phyloP scores from a whole-genome alignment of 257 asterid species.

The Solanum chiquidenum region DNA sequence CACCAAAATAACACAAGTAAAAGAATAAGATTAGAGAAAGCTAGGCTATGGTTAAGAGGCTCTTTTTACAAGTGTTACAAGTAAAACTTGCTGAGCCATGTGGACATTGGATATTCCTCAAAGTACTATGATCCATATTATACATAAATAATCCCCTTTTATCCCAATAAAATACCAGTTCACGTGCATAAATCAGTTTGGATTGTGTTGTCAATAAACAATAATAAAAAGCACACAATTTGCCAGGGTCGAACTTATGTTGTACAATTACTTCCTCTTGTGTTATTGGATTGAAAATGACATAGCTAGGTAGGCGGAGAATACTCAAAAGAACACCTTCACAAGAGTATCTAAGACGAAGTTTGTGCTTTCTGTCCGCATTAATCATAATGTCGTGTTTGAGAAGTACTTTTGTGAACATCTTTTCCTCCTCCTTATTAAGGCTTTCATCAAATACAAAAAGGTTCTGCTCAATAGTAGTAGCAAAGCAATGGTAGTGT shows the following conservation, averaged over 20 bases:
- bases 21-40: background rate
- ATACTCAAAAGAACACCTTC: background rate
- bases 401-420: background rate
- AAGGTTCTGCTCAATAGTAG: background rate
- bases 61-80: background rate
- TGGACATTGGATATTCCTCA: background rate
- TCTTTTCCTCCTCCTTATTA: background rate
- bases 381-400: background rate
- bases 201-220: background rate
- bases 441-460: background rate
- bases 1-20: too few species aligned
- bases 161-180: background rate
- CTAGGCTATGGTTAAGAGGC: background rate
- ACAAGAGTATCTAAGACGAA: background rate
- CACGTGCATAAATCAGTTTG: background rate
- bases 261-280: background rate
- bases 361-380: background rate
- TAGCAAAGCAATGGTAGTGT: background rate
- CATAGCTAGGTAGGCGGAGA: too few species aligned
- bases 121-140: background rate
- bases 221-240: background rate
- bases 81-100: background rate
- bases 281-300: background rate
- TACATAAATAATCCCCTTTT: background rate
- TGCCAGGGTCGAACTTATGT: background rate